Evolutionary conservation across 2,329 filamentous ascomycete genomes (phyloP).

Genomic region (Phialophora verrucosa): DNA sequence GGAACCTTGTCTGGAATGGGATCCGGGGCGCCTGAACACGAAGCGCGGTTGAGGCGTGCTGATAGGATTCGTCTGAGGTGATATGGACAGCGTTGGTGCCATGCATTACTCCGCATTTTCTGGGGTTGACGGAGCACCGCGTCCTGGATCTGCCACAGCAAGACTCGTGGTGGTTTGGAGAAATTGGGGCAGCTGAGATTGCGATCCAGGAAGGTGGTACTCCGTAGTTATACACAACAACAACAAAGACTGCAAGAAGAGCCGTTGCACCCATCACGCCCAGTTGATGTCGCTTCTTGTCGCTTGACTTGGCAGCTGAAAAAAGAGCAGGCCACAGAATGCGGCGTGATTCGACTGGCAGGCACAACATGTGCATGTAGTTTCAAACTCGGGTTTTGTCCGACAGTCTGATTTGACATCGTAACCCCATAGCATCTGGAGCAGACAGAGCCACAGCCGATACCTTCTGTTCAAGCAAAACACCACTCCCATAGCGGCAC

Average conservation of each 20-base stretch:
- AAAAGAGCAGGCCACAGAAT: slow-evolving; percentile 1
- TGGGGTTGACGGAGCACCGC: slow-evolving; percentile 6
- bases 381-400: background rate
- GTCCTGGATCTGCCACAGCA: background rate
- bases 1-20: slow-evolving; percentile 1
- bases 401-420: background rate
- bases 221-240: background rate
- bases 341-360: background rate
- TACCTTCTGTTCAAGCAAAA: background rate
- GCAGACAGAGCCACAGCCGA: background rate
- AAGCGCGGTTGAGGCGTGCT: background rate
- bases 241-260: background rate
- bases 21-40: slow-evolving; percentile 12
- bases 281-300: background rate
- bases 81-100: background rate
- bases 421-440: background rate
- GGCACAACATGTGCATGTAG: background rate
- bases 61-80: slow-evolving; percentile 13
- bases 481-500: background rate
- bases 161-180: background rate
- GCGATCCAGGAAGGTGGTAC: background rate
- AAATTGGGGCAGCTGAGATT: background rate
- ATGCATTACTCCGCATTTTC: slow-evolving; percentile 15
- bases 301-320: slow-evolving; percentile 17
- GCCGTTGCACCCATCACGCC: background rate